phyloP scores from a whole-genome alignment of 305 asterid species.

The Fraxinus baroniana region DNA sequence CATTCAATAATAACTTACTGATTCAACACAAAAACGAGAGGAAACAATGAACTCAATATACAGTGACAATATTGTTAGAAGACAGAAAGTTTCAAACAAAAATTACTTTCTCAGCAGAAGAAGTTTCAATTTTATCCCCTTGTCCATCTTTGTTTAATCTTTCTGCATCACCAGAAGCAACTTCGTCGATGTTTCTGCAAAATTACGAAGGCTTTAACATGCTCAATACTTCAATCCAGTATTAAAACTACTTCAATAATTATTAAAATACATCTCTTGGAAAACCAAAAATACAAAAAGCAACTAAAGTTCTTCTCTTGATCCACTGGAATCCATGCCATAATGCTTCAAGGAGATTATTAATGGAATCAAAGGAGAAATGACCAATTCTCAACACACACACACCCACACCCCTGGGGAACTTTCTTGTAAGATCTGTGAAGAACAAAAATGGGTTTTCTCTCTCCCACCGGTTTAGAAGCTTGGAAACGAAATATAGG shows the following conservation, averaged over 20 bases:
- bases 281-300: conserved; percentile 13
- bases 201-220: conserved; percentile 17
- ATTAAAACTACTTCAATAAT: conserved; percentile 5
- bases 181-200: conserved; percentile 85
- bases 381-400: not conserved
- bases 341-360: conserved; percentile 16
- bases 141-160: conserved; percentile 46
- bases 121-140: conserved; percentile 43
- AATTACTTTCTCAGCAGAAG: conserved; percentile 54
- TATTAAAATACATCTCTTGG: conserved; percentile 7
- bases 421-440: not conserved
- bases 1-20: not conserved
- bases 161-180: conserved; percentile 52
- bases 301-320: conserved; percentile 16
- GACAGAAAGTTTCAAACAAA: conserved; percentile 25
- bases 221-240: conserved; percentile 22
- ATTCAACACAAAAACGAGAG: conserved; percentile 5
- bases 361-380: conserved; percentile 1
- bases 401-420: not conserved
- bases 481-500: not conserved
- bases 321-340: conserved; percentile 13
- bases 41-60: conserved; percentile 16
- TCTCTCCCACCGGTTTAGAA: not conserved
- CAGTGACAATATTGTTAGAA: conserved; percentile 14
- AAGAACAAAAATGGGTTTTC: not conserved